Conservation (phyloP, 306 rosid genomes). For the Alnus rubra region DNA sequence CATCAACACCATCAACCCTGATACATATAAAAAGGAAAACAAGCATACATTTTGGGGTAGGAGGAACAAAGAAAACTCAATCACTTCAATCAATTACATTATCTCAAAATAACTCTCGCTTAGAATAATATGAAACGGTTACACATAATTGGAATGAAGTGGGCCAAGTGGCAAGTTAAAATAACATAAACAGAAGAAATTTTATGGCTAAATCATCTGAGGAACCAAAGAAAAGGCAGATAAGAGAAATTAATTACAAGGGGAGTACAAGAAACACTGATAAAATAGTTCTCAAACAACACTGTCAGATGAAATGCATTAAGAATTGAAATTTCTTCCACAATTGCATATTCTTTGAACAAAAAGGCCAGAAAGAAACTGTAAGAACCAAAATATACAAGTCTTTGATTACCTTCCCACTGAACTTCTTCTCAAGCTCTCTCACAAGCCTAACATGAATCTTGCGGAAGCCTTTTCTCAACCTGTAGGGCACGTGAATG, state of each 20-base stretch:
- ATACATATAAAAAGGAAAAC: not conserved
- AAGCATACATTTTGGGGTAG: not conserved
- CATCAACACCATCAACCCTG: not conserved
- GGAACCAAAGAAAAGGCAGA: not conserved
- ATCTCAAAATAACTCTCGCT: not conserved
- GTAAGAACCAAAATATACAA: not conserved
- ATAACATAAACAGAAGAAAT: not conserved
- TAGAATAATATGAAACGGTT: not conserved
- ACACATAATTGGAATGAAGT: not conserved
- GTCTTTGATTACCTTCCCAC: conserved; percentile 65
- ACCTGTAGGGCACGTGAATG: conserved; percentile 68
- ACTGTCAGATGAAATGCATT: not conserved
- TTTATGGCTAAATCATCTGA: not conserved
- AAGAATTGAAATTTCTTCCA: not conserved
- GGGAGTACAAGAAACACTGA: not conserved
- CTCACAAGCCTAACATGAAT: conserved; percentile 79
- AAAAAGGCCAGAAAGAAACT: not conserved
- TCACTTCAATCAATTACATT: not conserved
- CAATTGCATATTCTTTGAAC: not conserved
- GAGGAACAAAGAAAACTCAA: not conserved
- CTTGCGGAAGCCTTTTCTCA: conserved; percentile 81
- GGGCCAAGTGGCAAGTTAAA: not conserved
- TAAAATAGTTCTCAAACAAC: not conserved
- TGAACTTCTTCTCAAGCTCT: conserved; percentile 92
- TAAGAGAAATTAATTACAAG: not conserved